phyloP scores from a whole-genome alignment of 208 protist species.

The Wallacemonas sp. region DNA sequence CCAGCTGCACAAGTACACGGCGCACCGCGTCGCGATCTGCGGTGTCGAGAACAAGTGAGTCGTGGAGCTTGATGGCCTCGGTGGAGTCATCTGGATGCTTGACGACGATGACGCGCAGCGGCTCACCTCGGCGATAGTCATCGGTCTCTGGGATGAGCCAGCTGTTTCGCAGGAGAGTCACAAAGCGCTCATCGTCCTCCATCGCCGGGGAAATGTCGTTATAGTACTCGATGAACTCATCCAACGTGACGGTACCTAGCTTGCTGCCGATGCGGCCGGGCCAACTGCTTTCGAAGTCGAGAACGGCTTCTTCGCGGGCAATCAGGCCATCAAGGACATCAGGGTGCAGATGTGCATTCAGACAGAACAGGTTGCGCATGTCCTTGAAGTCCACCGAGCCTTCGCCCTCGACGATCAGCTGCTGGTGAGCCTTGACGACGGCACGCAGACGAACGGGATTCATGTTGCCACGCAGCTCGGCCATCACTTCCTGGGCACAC shows the following conservation, averaged over 20 bases:
- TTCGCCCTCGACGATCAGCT: conserved; percentile 71
- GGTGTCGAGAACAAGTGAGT: conserved; percentile 62
- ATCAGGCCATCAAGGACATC: conserved; percentile 68
- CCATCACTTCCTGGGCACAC: conserved; percentile 73
- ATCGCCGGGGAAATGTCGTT: conserved; percentile 81
- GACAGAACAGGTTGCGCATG: conserved; percentile 67
- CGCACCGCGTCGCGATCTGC: conserved; percentile 45
- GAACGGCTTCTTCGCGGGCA: conserved; percentile 60
- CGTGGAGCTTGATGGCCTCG: conserved; percentile 54
- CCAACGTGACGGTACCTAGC: conserved; percentile 61
- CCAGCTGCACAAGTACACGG: conserved; percentile 55
- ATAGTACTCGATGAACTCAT: conserved; percentile 92
- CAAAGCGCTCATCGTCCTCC: conserved; percentile 83
- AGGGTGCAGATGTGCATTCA: conserved; percentile 56
- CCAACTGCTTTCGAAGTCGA: conserved; percentile 85
- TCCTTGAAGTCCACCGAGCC: conserved; percentile 76
- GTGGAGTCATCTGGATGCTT: conserved; percentile 57
- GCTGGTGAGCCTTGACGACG: conserved; percentile 68
- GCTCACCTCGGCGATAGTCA: conserved; percentile 46
- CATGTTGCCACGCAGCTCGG: conserved; percentile 79
- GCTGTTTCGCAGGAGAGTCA: conserved; percentile 46
- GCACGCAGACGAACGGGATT: conserved; percentile 42
- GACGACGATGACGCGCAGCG: conserved; percentile 55
- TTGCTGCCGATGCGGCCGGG: conserved; percentile 58
- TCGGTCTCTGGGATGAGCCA: conserved; percentile 79